A percentile compares a stretch with the other conserved stretches of the same genome.
These are phyloP conservation scores for Chrysoporthe cubensis DNA, from an alignment of 2,329 filamentous ascomycete genomes.

Conservation along the genomic window DNA sequence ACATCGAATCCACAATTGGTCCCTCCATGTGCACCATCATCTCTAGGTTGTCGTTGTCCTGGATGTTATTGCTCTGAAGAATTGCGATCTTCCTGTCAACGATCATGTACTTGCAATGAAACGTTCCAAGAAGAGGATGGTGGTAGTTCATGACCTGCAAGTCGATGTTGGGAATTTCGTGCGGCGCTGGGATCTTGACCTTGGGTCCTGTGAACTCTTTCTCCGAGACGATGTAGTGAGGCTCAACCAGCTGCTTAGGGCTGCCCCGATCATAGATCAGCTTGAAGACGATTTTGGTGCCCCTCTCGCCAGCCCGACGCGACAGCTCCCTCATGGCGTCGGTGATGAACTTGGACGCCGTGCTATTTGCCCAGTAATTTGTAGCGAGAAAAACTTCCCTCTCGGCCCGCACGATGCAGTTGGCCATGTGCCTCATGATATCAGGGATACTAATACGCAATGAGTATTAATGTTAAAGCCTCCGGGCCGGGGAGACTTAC, in stretches of 20 bases:
- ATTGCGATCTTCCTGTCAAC: constrained; percentile 73
- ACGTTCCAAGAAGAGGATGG: constrained; percentile 70
- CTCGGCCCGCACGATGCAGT: constrained; percentile 73
- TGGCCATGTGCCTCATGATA: constrained; percentile 74
- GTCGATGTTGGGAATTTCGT: constrained; percentile 73
- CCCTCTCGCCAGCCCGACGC: constrained; percentile 61
- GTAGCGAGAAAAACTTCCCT: constrained; percentile 75
- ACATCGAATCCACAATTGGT: constrained; percentile 74
- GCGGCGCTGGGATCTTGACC: constrained; percentile 62
- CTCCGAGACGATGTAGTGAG: constrained; percentile 63
- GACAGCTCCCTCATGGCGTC: constrained; percentile 73
- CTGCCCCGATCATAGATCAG: constrained; percentile 76
- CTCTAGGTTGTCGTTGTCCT: constrained; percentile 79
- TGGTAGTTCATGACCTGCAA: constrained; percentile 77
- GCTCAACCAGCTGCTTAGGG: constrained; percentile 65
- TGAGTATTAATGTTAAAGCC: neutral
- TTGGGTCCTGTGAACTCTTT: constrained; percentile 61
- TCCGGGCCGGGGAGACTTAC: constrained; percentile 34
- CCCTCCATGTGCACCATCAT: constrained; percentile 81
- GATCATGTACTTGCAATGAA: constrained; percentile 78
- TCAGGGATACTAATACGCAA: constrained; percentile 58
- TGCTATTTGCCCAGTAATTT: constrained; percentile 74
- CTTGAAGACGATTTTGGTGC: constrained; percentile 67
- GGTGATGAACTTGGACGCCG: constrained; percentile 69
- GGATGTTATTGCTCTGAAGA: constrained; percentile 78